Evolutionary conservation across 805 yeast species (phyloP), one percentile per base, ranked within the genome.

Genomic region (Metschnikowia lachancei): DNA sequence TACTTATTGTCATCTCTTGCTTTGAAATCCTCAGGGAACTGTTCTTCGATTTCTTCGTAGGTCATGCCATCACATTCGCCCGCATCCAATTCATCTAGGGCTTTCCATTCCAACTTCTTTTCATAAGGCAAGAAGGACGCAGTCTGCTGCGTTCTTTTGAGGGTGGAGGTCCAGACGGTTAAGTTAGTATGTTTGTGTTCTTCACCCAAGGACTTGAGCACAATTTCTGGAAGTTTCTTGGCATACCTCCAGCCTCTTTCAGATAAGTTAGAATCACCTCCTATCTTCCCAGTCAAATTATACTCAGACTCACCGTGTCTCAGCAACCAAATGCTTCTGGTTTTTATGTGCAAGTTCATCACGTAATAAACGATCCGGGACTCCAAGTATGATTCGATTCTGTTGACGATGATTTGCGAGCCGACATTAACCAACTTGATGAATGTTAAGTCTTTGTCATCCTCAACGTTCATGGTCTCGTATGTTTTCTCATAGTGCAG

Each of bases 11-110:
- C 96, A 64, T 94, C 99, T 49, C 99, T 79, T 7, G 97, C 96
- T 56, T 82, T 86, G 70, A 94, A 94, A 61, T 94, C 99, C 53
- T 89, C 96, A 0, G 99, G 99, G 63, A 83, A 91, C 51, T 76
- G 66, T 28, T 77, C 69, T 57, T 88, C 95, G 59, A 92, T 89
- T 51, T 92, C 96, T 55, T 91, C 96, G 62, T 92, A 92, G 0
- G 99, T 92, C 79, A 92, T 78, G 5, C 97, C 98, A 66, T 92
- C 99, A 65, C 98, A 92, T 19, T 88, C 91, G 10, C 99, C 99
- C 0, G 97, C 98, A 64, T 92, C 98, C 51, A 92, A 77, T 69
- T 92, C 99, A 64, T 92, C 98, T 56, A 92, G 72, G 0, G 98
- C 98, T 66, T 94, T 94, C 99, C 99, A 92, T 53, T 84, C 85